Base-by-base conservation (phyloP, 257 asterid genomes). In the Lycium ferocissimum region DNA sequence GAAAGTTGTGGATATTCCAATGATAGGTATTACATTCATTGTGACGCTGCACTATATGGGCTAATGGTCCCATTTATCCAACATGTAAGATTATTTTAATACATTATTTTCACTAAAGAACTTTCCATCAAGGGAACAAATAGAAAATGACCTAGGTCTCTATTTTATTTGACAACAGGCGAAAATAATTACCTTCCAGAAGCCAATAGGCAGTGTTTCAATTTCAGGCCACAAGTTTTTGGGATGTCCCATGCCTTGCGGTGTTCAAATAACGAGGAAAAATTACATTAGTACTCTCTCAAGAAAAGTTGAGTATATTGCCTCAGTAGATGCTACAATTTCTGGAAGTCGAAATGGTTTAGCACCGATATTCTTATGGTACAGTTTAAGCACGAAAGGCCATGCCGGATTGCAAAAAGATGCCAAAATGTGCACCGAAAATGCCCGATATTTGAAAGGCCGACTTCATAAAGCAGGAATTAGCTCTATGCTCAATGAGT, bases 131-230 rank as follows among this genome's bases (percentile, higher is more conserved):
- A 72, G 58, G 80, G 2, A 2, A 10, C 38, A 43, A 4, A n/a
- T 72, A 18, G 5, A 72, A 72, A 72, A 45, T 72, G 80, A 72
- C 17, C 4, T 7, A 49, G 7, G 7, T n/a, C 58, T n/a, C 3
- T 72, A 9, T 45, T 10, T 0, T 45, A 72, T 45, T 45, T 22
- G 2, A 10, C 18, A 5, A 45, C 11, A 72, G 58, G 80, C 2
- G 2, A 72, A 43, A 72, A 45, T n/a, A 45, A 72, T 72, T 45
- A 72, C 80, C n/a, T 72, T 72, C 80, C 10, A 72, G 38, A 72
- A 45, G 6, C 4, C 58, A 1, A 72, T 72, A 1, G 58, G 58
- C 18, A 72, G 80, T 20, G 49, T 45, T 45, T n/a, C n/a, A 18
- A 2, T 72, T 45, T 72, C 58, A 45, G 38, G 80, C n/a, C 80